These are phyloP conservation scores for Akanthomyces dipterigenus DNA, from an alignment of 2,329 filamentous ascomycete species.

Conservation along the genomic window DNA sequence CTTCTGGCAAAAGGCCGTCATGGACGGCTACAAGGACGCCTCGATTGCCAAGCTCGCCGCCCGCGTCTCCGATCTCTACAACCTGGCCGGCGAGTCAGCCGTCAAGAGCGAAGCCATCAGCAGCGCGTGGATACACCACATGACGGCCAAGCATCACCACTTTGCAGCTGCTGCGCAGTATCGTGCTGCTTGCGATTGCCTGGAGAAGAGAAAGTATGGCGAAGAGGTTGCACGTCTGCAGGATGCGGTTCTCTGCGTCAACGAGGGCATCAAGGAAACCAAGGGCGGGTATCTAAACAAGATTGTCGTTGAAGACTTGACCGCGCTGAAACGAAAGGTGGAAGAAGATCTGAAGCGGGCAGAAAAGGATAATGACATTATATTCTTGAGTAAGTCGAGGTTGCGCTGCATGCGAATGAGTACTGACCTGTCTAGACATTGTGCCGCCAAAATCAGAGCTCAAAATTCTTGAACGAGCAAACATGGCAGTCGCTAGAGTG, in stretches of 20 bases:
- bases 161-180: slow-evolving; percentile 95
- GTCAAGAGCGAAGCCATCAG: slow-evolving; percentile 85
- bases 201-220: slow-evolving; percentile 91
- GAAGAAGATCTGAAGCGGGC: slow-evolving; percentile 84
- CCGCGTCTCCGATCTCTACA: slow-evolving; percentile 85
- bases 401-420: background rate
- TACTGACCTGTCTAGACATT: slow-evolving; percentile 46
- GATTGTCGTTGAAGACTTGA: slow-evolving; percentile 72
- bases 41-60: slow-evolving; percentile 88
- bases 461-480: slow-evolving; percentile 75
- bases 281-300: slow-evolving; percentile 70
- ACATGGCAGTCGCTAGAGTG: slow-evolving; percentile 75
- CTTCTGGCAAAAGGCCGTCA: slow-evolving; percentile 96
- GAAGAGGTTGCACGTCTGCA: slow-evolving; percentile 85
- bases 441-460: slow-evolving; percentile 87
- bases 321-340: slow-evolving; percentile 73
- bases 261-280: slow-evolving; percentile 78
- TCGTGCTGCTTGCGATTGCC: slow-evolving; percentile 77
- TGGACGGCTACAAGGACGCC: slow-evolving; percentile 86
- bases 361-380: slow-evolving; percentile 93
- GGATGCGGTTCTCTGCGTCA: slow-evolving; percentile 76
- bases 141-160: slow-evolving; percentile 94
- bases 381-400: slow-evolving; percentile 66
- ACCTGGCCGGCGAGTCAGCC: slow-evolving; percentile 73
- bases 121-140: slow-evolving; percentile 95